Conservation (phyloP, 345 rosid species). For the Durio zibethinus region DNA sequence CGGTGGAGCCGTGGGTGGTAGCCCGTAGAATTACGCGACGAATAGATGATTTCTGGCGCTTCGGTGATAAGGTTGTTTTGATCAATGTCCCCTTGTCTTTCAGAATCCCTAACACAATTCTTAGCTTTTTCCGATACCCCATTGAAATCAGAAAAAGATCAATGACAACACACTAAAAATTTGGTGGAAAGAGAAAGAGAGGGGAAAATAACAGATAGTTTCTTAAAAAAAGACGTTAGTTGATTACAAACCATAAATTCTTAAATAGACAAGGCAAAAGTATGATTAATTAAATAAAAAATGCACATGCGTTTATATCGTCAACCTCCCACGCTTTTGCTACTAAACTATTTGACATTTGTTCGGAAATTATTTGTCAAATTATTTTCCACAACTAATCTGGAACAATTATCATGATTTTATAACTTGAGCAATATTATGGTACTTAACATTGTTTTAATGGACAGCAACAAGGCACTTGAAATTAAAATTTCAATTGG, state of each 20-base stretch:
- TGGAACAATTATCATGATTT: background rate
- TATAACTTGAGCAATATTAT: no score
- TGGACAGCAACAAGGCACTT: background rate
- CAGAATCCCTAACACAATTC: slow-evolving; percentile 29
- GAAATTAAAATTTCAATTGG: no score
- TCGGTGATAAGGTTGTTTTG: slow-evolving; percentile 38
- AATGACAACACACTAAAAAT: background rate
- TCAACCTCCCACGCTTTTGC: background rate
- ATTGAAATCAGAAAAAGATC: slow-evolving; percentile 20
- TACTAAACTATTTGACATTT: background rate
- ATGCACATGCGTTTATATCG: background rate
- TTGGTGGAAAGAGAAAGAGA: background rate
- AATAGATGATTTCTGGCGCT: slow-evolving; percentile 24
- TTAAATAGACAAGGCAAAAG: background rate
- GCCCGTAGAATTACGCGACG: slow-evolving; percentile 42
- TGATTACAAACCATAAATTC: background rate
- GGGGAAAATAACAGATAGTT: background rate
- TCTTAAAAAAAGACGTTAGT: background rate
- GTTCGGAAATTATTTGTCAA: background rate
- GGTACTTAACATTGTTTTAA: background rate
- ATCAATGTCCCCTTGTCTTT: slow-evolving; percentile 46
- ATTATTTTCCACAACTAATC: background rate
- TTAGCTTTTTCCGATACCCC: slow-evolving; percentile 37
- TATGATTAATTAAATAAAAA: no score
- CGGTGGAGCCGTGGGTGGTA: slow-evolving; percentile 36